A percentile compares a stretch with the other conserved stretches of the same genome.
Conservation (phyloP, 2,329 filamentous ascomycete species). For the Gaeumannomyces sp. region DNA sequence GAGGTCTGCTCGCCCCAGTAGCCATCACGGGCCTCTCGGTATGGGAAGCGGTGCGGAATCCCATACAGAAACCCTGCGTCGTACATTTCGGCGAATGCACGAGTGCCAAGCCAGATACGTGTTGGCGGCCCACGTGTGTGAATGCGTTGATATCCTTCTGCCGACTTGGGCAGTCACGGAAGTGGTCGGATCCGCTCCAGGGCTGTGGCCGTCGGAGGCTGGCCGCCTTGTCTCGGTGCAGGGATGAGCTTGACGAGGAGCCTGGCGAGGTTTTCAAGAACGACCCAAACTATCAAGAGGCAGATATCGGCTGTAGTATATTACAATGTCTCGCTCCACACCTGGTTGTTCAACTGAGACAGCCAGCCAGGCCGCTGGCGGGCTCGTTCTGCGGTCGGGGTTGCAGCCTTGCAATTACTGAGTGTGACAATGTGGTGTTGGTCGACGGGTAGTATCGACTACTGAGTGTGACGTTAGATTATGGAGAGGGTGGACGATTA, state of each 20-base stretch:
- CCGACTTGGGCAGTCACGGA: neutral
- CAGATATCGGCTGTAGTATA: too few relatives aligned
- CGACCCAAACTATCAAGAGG: too few relatives aligned
- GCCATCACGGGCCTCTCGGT: slow-evolving; percentile 29
- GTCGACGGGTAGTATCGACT: neutral
- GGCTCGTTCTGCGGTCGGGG: neutral
- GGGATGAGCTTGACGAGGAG: too few relatives aligned
- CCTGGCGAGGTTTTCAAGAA: too few relatives aligned
- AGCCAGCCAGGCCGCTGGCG: too few relatives aligned
- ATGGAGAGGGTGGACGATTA: neutral
- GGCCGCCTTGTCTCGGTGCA: too few relatives aligned
- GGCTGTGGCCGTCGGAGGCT: too few relatives aligned
- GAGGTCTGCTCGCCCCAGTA: slow-evolving; percentile 32
- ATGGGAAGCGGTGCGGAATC: slow-evolving; percentile 20
- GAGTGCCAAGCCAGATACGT: neutral
- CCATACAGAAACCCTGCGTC: slow-evolving; percentile 14
- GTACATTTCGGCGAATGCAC: neutral
- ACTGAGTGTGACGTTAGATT: neutral
- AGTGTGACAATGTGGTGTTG: neutral
- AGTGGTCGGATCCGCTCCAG: too few relatives aligned
- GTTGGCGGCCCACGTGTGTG: neutral
- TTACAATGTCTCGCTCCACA: too few relatives aligned
- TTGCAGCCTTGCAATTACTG: neutral
- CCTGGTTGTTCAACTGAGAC: too few relatives aligned
- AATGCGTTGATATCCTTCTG: neutral